Percentiles rank a stretch among this genome's conserved stretches.
These are phyloP conservation scores for Hypsizygus ulmarius DNA, from an alignment of 1,284 basidiomycete genomes.

Conservation along the genomic window DNA sequence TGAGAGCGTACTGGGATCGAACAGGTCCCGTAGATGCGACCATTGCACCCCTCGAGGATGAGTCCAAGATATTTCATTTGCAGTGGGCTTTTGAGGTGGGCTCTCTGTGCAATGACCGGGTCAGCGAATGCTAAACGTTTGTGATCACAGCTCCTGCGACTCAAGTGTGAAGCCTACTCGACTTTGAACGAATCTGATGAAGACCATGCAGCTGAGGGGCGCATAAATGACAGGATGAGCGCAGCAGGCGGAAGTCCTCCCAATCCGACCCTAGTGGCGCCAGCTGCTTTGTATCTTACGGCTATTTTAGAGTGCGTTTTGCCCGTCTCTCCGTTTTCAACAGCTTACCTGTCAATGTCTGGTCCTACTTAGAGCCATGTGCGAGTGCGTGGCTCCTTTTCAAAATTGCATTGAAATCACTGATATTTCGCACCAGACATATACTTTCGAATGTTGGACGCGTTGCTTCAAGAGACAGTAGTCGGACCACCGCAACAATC, in stretches of 20 bases:
- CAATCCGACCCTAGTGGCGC: conserved; percentile 61
- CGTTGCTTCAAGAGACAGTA: conserved; percentile 82
- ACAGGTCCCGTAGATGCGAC: conserved; percentile 41
- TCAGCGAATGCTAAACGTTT: neutral
- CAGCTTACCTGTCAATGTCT: conserved; percentile 2
- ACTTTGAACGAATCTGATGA: conserved; percentile 82
- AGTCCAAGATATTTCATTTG: conserved; percentile 56
- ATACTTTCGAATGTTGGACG: conserved; percentile 79
- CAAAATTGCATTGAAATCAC: conserved; percentile 8
- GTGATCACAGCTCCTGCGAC: conserved; percentile 58
- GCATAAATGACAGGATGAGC: conserved; percentile 58
- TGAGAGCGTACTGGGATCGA: conserved; percentile 81
- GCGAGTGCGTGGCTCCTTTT: conserved; percentile 63
- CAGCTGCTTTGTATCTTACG: conserved; percentile 84
- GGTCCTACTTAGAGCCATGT: conserved; percentile 56
- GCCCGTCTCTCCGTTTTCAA: conserved; percentile 1
- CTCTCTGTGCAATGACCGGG: conserved; percentile 8
- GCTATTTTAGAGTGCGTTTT: conserved; percentile 86
- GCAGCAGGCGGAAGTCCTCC: conserved; percentile 46
- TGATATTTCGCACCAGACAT: conserved; percentile 52
- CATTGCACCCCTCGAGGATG: conserved; percentile 40
- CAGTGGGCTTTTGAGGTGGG: conserved; percentile 75
- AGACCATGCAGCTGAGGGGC: conserved; percentile 60
- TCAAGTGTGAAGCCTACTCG: conserved; percentile 83
- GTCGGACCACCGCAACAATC: conserved; percentile 68